These are phyloP conservation scores for Penstemon newberryi DNA, from an alignment of 257 asterid genomes.

Conservation along the genomic window DNA sequence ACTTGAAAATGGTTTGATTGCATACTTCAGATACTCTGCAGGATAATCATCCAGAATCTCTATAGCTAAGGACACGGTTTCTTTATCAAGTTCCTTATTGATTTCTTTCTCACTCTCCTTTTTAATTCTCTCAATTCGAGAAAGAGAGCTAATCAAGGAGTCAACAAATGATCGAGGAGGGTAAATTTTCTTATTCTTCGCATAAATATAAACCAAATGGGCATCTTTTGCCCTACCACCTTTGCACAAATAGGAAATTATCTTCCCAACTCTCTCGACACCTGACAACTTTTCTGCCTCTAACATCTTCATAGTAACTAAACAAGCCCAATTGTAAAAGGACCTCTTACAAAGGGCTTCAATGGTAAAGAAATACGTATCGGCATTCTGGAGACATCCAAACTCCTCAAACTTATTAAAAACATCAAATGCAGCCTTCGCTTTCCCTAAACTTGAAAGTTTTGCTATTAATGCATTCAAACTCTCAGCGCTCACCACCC, in stretches of 20 bases:
- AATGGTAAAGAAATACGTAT: slow-evolving; percentile 66
- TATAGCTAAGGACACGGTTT: slow-evolving; percentile 56
- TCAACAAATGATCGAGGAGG: slow-evolving; percentile 49
- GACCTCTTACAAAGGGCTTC: slow-evolving; percentile 76
- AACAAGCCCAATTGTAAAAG: slow-evolving; percentile 59
- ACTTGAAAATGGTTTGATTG: slow-evolving; percentile 57
- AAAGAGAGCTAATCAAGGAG: slow-evolving; percentile 59
- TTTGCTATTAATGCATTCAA: slow-evolving; percentile 59
- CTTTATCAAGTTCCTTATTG: slow-evolving; percentile 43
- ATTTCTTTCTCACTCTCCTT: slow-evolving; percentile 34
- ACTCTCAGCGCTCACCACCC: slow-evolving; percentile 48
- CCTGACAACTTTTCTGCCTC: slow-evolving; percentile 52
- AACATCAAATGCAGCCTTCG: slow-evolving; percentile 75
- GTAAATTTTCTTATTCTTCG: slow-evolving; percentile 56
- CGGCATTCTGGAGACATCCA: slow-evolving; percentile 53
- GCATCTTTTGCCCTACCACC: slow-evolving; percentile 74
- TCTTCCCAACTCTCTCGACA: slow-evolving; percentile 59
- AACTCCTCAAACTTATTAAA: slow-evolving; percentile 77
- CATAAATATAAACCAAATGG: slow-evolving; percentile 61
- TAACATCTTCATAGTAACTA: slow-evolving; percentile 75
- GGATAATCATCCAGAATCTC: slow-evolving; percentile 59
- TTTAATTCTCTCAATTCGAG: slow-evolving; percentile 32
- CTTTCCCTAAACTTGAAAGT: slow-evolving; percentile 66
- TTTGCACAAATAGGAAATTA: slow-evolving; percentile 62
- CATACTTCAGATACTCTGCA: slow-evolving; percentile 45